Percentiles rank a stretch among this genome's conserved stretches.
phyloP scores from a whole-genome alignment of 2,329 filamentous ascomycete species.

The Didymosphaeria variabile region DNA sequence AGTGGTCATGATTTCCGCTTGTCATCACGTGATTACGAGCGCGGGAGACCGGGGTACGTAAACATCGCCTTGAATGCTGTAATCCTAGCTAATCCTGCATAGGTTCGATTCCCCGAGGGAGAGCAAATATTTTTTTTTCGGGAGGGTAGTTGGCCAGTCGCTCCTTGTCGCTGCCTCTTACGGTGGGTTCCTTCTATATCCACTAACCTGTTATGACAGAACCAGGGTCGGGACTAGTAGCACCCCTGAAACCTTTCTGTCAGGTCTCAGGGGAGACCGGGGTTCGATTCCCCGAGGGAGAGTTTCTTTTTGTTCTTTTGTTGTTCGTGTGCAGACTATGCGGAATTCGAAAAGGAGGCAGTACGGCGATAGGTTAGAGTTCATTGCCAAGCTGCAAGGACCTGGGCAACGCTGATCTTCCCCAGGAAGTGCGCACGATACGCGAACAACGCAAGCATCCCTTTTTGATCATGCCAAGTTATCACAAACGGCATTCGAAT shows the following conservation, averaged over 20 bases:
- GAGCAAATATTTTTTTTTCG: slow-evolving; percentile 18
- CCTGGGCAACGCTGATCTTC: not conserved
- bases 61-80: too few species aligned
- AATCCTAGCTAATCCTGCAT: too few species aligned
- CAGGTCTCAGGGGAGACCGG: slow-evolving; percentile 29
- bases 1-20: slow-evolving; percentile 30
- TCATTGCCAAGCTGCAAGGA: not conserved
- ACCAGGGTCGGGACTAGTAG: too few species aligned
- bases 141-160: too few species aligned
- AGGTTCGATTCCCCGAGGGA: slow-evolving; percentile 35
- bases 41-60: slow-evolving; percentile 30
- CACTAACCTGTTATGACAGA: too few species aligned
- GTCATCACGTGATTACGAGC: slow-evolving; percentile 15
- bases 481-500: too few species aligned
- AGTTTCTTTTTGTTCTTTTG: slow-evolving; percentile 12
- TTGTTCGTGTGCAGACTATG: not conserved
- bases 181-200: too few species aligned
- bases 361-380: not conserved
- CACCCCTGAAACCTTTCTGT: too few species aligned
- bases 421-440: not conserved
- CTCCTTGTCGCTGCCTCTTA: too few species aligned
- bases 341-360: not conserved
- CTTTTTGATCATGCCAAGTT: not conserved
- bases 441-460: not conserved
- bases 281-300: slow-evolving; percentile 35